Evolutionary conservation across 345 rosid genomes (phyloP), one percentile per base, ranked within the genome.

Genomic region (Erucastrum elatum): DNA sequence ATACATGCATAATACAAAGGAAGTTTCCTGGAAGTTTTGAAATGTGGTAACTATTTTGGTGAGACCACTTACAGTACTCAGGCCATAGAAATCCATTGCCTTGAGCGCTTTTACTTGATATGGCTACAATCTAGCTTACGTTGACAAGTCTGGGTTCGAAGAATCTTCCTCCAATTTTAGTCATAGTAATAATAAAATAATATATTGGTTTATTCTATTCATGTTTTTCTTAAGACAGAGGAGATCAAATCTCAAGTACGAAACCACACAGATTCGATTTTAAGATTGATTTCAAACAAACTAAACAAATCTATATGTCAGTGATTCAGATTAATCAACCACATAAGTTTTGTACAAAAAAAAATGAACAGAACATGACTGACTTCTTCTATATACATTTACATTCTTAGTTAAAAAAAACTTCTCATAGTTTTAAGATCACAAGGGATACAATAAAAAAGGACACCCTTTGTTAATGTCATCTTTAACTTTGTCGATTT

Each of bases 281-380:
- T 6, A 68, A 69, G 74, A 73, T 51, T 61, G 69, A 58, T 73
- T 67, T 51, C 44, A 69, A 62, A 11, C 59, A 34, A 78, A 73
- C 21, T 56, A 21, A 29, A 35, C 65, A 4, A 70, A 11, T 79
- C 64, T 60, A 46, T 3, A n/a, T 74, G 78, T 73, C 78, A 73
- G 75, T 79, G 70, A 68, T 68, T 79, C 27, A 15, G 75, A 68
- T 49, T 69, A 73, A 60, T 79, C 77, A 79, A 62, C 77, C 10
- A 61, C 70, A 62, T 59, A 15, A 8, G 12, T 1, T 46, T 15
- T 60, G n/a, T 51, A 60, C 62, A 49, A 25, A 34, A 72, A 58
- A 15, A 0, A 8, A 58, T 8, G 30, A 78, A 17, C 8, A 64
- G 41, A 37, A 63, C 72, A 65, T 56, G 16, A 72, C 68, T 56